Base-by-base conservation (phyloP, 2,329 filamentous ascomycete genomes). In the Apiospora rasikravindrae region DNA sequence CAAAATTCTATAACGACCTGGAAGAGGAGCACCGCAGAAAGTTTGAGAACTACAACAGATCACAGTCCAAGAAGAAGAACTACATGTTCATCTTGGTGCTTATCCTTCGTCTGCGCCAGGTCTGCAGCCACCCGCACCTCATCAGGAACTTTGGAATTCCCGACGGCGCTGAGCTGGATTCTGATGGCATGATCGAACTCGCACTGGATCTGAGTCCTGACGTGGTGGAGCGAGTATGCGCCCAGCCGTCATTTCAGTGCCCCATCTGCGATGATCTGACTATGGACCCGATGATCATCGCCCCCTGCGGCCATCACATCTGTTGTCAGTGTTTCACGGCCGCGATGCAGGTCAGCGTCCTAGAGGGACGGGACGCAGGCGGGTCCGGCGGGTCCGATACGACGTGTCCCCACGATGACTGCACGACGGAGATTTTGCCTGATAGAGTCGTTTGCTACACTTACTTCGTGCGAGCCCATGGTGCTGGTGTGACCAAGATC, bases 41-140 rank as follows among this genome's bases (percentile, higher is more conserved):
- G 66, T 72, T 80, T 68, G 80, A 80, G 73, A 74, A 73, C 16
- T 81, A 77, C 37, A 47, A 78, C 33, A 75, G 74, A 64, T 71
- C 74, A 5, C 76, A 77, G 1, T 73, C 74, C 0, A 86, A 96
- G 19, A 90, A 89, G 49, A 90, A 88, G 74, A 90, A 93, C 72
- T 98, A 98, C 79, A 92, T 92, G 10, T 92, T 92, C 75, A 91
- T 97, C 61, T 85, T 98, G 29, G 92, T 97, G 11, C 86, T 98
- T 24, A 86, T 96, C 64, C 86, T 96, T 66, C 91, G 94, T 37
- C 87, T 96, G n/a, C 90, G 94, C 26, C 94, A 96, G 81, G 91
- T 91, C 29, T 95, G 92, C 78, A 95, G 93, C 77, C 94, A 96
- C 80, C 93, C 93, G 1, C 91, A 95, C 77, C 89, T 93, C 69